Evolutionary conservation across 2,329 filamentous ascomycete species (phyloP), one percentile per base, ranked within the genome.

Genomic region (Calcarisporium arbuscula): DNA sequence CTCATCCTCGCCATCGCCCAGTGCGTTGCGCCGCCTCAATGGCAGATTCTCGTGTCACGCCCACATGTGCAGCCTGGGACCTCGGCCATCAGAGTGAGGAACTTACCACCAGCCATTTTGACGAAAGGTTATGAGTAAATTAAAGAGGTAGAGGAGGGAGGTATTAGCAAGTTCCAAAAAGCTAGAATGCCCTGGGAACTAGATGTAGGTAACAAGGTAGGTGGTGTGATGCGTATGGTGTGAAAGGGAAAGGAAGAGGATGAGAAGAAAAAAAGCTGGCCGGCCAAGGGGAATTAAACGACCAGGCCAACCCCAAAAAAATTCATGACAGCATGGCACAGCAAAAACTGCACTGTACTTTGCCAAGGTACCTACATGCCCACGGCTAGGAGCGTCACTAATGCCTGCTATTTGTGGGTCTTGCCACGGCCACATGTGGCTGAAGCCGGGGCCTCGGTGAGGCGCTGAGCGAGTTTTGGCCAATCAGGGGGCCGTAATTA

Each of bases 41-140:
- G 41, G 43, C 45, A 40, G 21, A n/a, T n/a, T n/a, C n/a, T n/a
- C n/a, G n/a, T n/a, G n/a, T n/a, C n/a, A n/a, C n/a, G n/a, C n/a
- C n/a, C n/a, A n/a, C n/a, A n/a, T n/a, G n/a, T n/a, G n/a, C n/a
- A n/a, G n/a, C n/a, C 33, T 32, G 26, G n/a, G 11, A 20, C 23
- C 27, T 40, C 33, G 19, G 27, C 26, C 31, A 27, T 32, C 10
- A 8, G 15, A 10, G 38, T 19, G 16, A 12, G 19, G 29, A 35
- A 66, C 62, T 65, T 61, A 66, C 62, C 62, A 50, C 61, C 61
- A 60, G 62, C 62, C 62, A 66, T 66, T 60, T 53, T 65, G 57
- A 46, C 45, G 39, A 32, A 43, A 44, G 39, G 43, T 35, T 45
- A 41, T 44, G 30, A 40, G 34, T 42, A 44, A 35, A 30, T 38